Conservation (phyloP, 2,329 filamentous ascomycete species). For the Fusarium mexicanum region DNA sequence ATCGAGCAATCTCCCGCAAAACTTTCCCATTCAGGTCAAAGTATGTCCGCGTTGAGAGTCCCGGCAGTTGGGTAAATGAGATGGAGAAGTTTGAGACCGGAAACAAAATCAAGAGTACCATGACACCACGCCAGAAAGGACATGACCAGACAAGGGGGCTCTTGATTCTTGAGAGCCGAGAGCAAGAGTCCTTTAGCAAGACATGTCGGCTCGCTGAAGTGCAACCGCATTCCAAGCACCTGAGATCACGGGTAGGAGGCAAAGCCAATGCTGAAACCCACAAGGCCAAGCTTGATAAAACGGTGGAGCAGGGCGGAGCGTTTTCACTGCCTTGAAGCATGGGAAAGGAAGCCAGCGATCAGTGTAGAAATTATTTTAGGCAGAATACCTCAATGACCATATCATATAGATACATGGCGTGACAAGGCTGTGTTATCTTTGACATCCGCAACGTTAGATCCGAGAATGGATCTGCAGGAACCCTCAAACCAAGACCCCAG, state of each 20-base stretch:
- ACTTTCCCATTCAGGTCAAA: constrained; percentile 28
- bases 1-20: constrained; percentile 27
- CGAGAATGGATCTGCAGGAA: constrained; percentile 40
- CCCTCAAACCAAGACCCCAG: constrained; percentile 37
- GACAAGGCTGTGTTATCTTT: constrained; percentile 16
- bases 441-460: constrained; percentile 26
- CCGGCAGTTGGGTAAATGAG: constrained; percentile 38
- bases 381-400: not conserved
- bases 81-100: constrained; percentile 37
- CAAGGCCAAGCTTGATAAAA: not conserved
- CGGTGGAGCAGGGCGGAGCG: constrained; percentile 11
- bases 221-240: not conserved
- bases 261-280: not conserved
- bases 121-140: constrained; percentile 1
- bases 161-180: constrained; percentile 14
- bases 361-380: not conserved
- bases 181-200: not conserved
- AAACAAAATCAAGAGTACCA: constrained; percentile 31
- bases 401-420: not conserved
- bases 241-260: not conserved
- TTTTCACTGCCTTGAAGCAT: not conserved
- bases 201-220: not conserved
- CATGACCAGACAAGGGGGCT: constrained; percentile 2
- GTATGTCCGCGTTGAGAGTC: constrained; percentile 13
- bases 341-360: not conserved